Conservation (phyloP, 495 filamentous ascomycete species). For the Gamarada debralockiae region DNA sequence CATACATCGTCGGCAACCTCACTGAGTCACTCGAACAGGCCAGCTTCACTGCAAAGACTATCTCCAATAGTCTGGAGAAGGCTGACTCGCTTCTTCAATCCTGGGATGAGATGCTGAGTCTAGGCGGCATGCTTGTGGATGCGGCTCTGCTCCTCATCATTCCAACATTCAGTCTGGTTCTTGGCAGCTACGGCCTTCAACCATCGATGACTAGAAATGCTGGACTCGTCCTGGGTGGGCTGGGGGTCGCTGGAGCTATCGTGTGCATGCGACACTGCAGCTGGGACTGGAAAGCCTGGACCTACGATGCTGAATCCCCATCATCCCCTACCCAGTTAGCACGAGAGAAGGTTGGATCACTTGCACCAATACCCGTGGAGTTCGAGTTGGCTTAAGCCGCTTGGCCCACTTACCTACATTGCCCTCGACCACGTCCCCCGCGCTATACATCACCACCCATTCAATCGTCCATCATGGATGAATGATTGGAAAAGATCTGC, state of each 20-base stretch:
- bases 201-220: slow-evolving; percentile 15
- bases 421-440: too few species aligned
- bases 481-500: too few species aligned
- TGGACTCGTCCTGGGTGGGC: slow-evolving; percentile 13
- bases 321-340: not conserved
- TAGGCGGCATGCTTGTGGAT: not conserved
- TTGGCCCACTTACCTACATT: too few species aligned
- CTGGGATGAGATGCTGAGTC: not conserved
- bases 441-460: too few species aligned
- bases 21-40: slow-evolving; percentile 16
- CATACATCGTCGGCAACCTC: slow-evolving; percentile 15
- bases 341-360: not conserved
- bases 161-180: slow-evolving; percentile 1
- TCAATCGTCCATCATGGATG: too few species aligned
- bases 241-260: not conserved
- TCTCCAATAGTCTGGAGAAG: slow-evolving; percentile 14
- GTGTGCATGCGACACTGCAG: not conserved
- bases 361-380: not conserved
- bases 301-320: not conserved
- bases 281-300: not conserved
- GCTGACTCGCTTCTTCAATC: slow-evolving; percentile 3
- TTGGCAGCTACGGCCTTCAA: slow-evolving; percentile 17
- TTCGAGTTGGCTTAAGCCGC: not conserved
- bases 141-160: slow-evolving; percentile 5
- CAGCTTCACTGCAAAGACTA: slow-evolving; percentile 6